Conservation (phyloP, 1,284 basidiomycete species). For the Sutorius eximius region DNA sequence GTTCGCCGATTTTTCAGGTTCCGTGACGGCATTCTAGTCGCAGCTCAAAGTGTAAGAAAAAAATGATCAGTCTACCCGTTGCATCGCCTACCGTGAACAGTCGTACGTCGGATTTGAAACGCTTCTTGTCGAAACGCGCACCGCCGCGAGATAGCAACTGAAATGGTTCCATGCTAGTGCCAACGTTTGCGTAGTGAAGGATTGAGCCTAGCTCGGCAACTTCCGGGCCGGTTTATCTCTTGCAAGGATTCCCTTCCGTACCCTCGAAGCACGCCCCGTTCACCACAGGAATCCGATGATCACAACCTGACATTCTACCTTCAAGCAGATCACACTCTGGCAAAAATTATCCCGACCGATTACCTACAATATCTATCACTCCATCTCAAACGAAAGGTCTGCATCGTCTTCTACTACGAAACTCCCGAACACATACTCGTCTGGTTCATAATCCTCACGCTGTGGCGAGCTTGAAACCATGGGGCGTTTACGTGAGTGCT, state of each 20-base stretch:
- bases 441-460: slow-evolving; percentile 45
- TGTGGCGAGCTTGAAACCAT: slow-evolving; percentile 62
- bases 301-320: background rate
- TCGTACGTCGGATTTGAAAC: slow-evolving; percentile 71
- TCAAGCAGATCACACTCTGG: background rate
- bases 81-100: slow-evolving; percentile 61
- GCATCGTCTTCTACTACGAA: slow-evolving; percentile 77
- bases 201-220: slow-evolving; percentile 8
- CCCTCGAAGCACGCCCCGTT: background rate
- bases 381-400: slow-evolving; percentile 39
- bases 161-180: slow-evolving; percentile 63
- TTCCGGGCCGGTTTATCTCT: slow-evolving; percentile 9
- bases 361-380: background rate
- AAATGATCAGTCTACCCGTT: slow-evolving; percentile 1
- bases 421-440: slow-evolving; percentile 70
- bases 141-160: slow-evolving; percentile 77
- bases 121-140: slow-evolving; percentile 74
- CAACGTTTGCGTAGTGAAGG: background rate
- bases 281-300: background rate
- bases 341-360: background rate
- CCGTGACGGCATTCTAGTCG: slow-evolving; percentile 30
- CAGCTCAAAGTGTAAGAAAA: slow-evolving; percentile 17
- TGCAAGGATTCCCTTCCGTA: background rate
- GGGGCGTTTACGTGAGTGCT: slow-evolving; percentile 28
- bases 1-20: slow-evolving; percentile 18